A percentile compares a stretch with the other conserved stretches of the same genome.
Conservation (phyloP, 768 basidiomycete species). For the Tulasnella sp. region DNA sequence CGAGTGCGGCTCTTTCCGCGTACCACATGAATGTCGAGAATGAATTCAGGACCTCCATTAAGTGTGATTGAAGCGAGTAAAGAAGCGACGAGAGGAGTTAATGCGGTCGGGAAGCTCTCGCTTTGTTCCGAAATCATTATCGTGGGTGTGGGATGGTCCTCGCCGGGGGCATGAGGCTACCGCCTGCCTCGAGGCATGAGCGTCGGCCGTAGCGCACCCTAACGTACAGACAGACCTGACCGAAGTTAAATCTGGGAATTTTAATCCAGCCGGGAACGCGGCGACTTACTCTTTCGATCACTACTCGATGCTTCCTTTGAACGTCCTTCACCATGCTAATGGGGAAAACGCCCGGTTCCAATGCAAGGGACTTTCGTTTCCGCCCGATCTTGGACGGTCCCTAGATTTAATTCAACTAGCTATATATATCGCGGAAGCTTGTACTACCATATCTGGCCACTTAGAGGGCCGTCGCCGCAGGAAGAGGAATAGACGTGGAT, state of each 20-base stretch:
- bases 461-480: background rate
- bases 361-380: background rate
- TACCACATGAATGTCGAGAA: background rate
- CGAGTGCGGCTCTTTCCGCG: background rate
- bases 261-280: background rate
- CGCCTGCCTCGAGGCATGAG: background rate
- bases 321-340: background rate
- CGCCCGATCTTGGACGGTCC: background rate
- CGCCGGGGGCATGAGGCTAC: background rate
- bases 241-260: background rate
- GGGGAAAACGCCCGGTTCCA: background rate
- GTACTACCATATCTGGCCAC: background rate
- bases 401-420: background rate
- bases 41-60: background rate
- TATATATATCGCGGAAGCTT: background rate
- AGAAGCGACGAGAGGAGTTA: background rate
- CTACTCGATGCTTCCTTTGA: background rate
- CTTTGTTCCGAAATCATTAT: background rate
- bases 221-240: background rate
- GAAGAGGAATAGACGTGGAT: background rate
- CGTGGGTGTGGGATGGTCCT: slow-evolving; percentile 1
- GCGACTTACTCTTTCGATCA: background rate
- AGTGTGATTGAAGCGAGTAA: background rate
- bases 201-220: background rate
- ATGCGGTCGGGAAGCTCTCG: background rate